phyloP scores from a whole-genome alignment of 2,329 filamentous ascomycete species.

The Curvularia spicifera region DNA sequence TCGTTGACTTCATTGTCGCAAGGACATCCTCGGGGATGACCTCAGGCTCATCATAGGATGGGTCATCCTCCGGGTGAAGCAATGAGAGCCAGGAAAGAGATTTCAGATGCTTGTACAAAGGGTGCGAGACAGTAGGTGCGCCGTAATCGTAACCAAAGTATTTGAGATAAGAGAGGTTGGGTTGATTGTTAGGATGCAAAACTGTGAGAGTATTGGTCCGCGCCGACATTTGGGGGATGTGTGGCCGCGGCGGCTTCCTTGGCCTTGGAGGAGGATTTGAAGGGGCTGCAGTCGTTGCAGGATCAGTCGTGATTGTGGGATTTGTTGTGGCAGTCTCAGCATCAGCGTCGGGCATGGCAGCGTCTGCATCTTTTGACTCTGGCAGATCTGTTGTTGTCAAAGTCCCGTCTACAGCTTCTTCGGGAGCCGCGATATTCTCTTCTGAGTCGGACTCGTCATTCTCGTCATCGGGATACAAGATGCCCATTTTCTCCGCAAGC shows the following conservation, averaged over 20 bases:
- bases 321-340: constrained; percentile 18
- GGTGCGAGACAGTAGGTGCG: constrained; percentile 69
- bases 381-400: background rate
- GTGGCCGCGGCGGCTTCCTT: constrained; percentile 40
- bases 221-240: constrained; percentile 65
- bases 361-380: constrained; percentile 1
- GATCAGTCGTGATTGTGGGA: constrained; percentile 3
- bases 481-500: constrained; percentile 86
- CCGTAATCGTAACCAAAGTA: constrained; percentile 86
- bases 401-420: constrained; percentile 10
- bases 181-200: constrained; percentile 81
- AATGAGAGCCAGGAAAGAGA: constrained; percentile 92
- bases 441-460: constrained; percentile 35
- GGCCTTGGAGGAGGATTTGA: constrained; percentile 32
- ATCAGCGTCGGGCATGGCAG: constrained; percentile 16
- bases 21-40: constrained; percentile 66
- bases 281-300: constrained; percentile 10
- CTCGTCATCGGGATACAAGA: constrained; percentile 64
- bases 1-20: constrained; percentile 76
- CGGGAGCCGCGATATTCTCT: background rate
- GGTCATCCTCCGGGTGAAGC: constrained; percentile 75
- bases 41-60: constrained; percentile 73
- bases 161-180: constrained; percentile 84
- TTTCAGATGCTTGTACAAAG: constrained; percentile 80
- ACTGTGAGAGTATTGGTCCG: constrained; percentile 79